A percentile compares a stretch with the other conserved stretches of the same genome.
Conservation (phyloP, 83 land plant genomes). For the Thuja plicata region DNA sequence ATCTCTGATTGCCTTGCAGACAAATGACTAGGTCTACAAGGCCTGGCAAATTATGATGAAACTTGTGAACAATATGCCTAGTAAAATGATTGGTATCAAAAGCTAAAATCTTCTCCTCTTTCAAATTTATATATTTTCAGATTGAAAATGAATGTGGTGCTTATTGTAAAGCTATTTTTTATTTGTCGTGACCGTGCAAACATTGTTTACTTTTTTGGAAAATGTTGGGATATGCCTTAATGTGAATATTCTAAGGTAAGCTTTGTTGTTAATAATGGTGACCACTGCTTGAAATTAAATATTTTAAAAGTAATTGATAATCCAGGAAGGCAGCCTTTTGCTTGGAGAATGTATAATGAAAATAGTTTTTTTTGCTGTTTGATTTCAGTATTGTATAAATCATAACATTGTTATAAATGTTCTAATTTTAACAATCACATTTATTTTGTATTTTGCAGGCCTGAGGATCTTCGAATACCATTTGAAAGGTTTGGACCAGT, state of each 20-base stretch:
- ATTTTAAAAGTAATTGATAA: not conserved
- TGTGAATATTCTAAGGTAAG: not conserved
- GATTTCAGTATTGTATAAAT: not conserved
- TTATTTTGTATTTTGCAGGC: conserved; percentile 39
- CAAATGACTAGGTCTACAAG: not conserved
- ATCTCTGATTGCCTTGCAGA: no score
- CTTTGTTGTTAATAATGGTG: not conserved
- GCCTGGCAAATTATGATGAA: not conserved
- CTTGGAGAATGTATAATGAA: not conserved
- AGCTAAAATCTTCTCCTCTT: not conserved
- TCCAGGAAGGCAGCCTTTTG: not conserved
- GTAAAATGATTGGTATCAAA: no score
- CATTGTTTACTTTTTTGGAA: not conserved
- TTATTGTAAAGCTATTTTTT: not conserved
- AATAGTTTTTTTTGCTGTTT: not conserved
- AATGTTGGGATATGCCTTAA: not conserved
- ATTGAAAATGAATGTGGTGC: not conserved
- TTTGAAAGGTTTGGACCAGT: conserved; percentile 89
- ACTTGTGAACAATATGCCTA: not conserved
- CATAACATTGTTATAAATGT: not conserved
- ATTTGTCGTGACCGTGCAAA: not conserved
- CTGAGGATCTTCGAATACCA: conserved; percentile 75
- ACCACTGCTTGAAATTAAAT: not conserved
- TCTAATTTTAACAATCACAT: not conserved
- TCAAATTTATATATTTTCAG: not conserved